Base-by-base conservation (phyloP, 2,329 filamentous ascomycete genomes). In the Stachybotrys echinatus region DNA sequence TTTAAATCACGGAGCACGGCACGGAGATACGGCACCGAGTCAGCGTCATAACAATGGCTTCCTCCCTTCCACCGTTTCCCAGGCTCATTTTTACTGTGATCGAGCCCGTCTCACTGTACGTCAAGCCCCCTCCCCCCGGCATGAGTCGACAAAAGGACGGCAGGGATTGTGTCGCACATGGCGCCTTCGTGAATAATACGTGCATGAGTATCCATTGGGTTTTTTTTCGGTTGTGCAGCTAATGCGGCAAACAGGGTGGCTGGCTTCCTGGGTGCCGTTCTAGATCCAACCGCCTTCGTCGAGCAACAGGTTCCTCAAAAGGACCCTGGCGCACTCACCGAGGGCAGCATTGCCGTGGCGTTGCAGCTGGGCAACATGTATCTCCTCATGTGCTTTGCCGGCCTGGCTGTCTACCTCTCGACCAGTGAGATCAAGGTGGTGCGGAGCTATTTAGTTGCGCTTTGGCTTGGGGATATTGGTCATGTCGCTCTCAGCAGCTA, bases 321-420 rank as follows among this genome's bases (percentile, higher is more conserved):
- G 22, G 58, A 63, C 43, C 58, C 66, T 10, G 49, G 70, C 12
- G 57, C 64, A 20, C 61, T 68, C 23, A 72, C 74, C 43, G 69
- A 70, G 45, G 73, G 75, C 56, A 73, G 74, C 53, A 72, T 77
- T 40, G 71, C 85, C n/a, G 68, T 88, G 23, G 79, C 83, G 43
- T 74, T 80, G 57, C 84, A 90, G 67, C 74, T 90, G 17, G 85
- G 84, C 42, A 90, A 90, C 58, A 64, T 83, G 19, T 89, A 89
- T 58, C 75, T 84, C 1, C 73, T 89, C 12, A 71, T 88, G 45
- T 82, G 79, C 53, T 70, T 89, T 50, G 64, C 88, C 5, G 85
- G 82, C 3, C 61, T 88, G 7, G 83, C 77, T 5, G 75, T 89
- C 17, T 71, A 88, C 12, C 80, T 82, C 60, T 77, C 80, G 6